Conservation (phyloP, 805 yeast genomes). For the Tetrapisispora namnaoensis region DNA sequence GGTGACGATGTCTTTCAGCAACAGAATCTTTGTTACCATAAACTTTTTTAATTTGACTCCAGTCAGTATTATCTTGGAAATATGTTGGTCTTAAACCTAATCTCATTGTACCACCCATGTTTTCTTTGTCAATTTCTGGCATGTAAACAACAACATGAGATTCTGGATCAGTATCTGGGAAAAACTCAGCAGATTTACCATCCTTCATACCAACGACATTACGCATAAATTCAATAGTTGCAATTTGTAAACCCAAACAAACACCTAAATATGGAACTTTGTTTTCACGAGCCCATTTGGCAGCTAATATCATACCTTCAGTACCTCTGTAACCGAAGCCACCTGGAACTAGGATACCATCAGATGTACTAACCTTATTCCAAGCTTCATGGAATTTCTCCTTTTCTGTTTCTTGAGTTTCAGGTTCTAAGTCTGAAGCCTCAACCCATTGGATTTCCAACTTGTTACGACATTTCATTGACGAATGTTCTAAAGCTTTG, state of each 20-base stretch:
- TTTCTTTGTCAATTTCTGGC: conserved; percentile 96
- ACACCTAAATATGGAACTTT: conserved; percentile 92
- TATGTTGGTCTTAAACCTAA: conserved; percentile 86
- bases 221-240: conserved; percentile 88
- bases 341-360: conserved; percentile 96
- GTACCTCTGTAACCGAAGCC: conserved; percentile 97
- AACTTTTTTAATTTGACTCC: conserved; percentile 63
- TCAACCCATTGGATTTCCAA: conserved; percentile 94
- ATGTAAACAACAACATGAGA: conserved; percentile 77
- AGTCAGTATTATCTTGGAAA: conserved; percentile 57
- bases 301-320: conserved; percentile 96
- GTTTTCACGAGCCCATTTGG: conserved; percentile 97
- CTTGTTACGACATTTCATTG: conserved; percentile 79
- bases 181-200: conserved; percentile 79
- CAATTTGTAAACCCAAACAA: conserved; percentile 94
- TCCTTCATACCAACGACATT: conserved; percentile 57
- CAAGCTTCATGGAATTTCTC: conserved; percentile 88
- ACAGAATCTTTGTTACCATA: conserved; percentile 66
- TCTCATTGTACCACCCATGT: conserved; percentile 98
- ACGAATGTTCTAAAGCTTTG: conserved; percentile 89
- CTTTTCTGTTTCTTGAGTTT: conserved; percentile 51
- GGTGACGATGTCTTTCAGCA: conserved; percentile 93
- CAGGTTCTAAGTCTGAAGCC: conserved; percentile 78
- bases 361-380: conserved; percentile 87
- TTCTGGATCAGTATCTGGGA: conserved; percentile 48